Conservation (phyloP, 139 green algal genomes). For the Coelastrella sp. region DNA sequence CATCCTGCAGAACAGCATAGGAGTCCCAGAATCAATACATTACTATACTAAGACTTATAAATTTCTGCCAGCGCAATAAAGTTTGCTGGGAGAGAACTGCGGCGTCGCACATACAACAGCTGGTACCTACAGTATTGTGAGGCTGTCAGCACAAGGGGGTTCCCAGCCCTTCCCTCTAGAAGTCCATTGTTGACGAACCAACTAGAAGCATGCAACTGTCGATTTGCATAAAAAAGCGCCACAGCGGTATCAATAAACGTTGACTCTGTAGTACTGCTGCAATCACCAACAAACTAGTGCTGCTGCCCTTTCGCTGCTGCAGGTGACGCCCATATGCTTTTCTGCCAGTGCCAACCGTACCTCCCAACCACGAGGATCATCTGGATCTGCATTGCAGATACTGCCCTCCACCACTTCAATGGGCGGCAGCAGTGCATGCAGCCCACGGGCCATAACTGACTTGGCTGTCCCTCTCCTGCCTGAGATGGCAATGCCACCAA, state of each 20-base stretch:
- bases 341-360: conserved; percentile 49
- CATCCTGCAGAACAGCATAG: conserved; percentile 63
- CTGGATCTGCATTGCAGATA: conserved; percentile 96
- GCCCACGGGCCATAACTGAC: conserved; percentile 96
- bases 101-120: neutral
- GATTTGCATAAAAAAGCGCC: too few relatives aligned
- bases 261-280: neutral
- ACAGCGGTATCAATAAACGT: too few relatives aligned
- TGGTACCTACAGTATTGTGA: neutral
- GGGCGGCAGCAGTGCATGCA: conserved; percentile 96
- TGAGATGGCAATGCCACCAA: conserved; percentile 96
- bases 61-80: neutral
- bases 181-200: too few relatives aligned
- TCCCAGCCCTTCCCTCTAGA: too few relatives aligned
- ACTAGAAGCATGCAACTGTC: too few relatives aligned
- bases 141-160: neutral
- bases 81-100: too few relatives aligned
- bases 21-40: neutral
- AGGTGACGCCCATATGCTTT: neutral
- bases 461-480: conserved; percentile 95
- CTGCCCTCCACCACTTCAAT: conserved; percentile 96
- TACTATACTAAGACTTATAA: neutral
- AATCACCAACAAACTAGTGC: neutral
- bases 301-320: conserved; percentile 34
- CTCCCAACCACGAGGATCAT: conserved; percentile 89